Evolutionary conservation across 2,329 filamentous ascomycete genomes (phyloP), one percentile per base, ranked within the genome.

Genomic region (Claviceps humidiphila): DNA sequence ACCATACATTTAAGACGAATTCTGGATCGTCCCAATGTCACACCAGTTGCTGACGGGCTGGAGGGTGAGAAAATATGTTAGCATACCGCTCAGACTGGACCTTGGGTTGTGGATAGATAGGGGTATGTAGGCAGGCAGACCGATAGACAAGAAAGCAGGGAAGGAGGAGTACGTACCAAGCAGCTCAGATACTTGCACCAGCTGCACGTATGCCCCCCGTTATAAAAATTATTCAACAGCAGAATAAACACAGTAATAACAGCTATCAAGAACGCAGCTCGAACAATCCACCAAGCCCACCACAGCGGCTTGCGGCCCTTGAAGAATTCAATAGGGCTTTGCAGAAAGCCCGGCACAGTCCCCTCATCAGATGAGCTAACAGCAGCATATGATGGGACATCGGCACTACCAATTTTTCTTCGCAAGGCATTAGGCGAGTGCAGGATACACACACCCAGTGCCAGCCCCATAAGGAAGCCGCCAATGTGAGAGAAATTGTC

Each of bases 401-500:
- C 45, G 45, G 42, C 24, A 46, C 81, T 73, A 14, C 85, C 86
- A 53, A 90, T 85, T 45, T 85, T 81, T 54, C 83, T 76, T 38
- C 89, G 81, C 20, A 96, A 75, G 1, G 82, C 76, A 57, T 89
- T 87, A 2, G 93, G 93, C 3, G 90, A 96, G 64, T 91, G 89
- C 55, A 98, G 74, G 30, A 98, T 76, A 56, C 84, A 94, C 50
- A 97, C 76, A 13, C 93, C 93, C 1, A 96, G 78, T 0, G 84
- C 85, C 6, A 98, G 71, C 1, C 93, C 93, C 82, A 95, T 95
- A 49, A 95, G 70, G 66, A 97, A 96, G 2, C 93, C 93, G 51
- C 93, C 93, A 56, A 98, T 96, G 60, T 98, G 93, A 16, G 88
- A 87, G 67, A 97, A 98, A 68, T 98, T 98, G 73, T 98, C 93